Base-by-base conservation (phyloP, 2,329 filamentous ascomycete genomes). In the Diaporthe helianthi region DNA sequence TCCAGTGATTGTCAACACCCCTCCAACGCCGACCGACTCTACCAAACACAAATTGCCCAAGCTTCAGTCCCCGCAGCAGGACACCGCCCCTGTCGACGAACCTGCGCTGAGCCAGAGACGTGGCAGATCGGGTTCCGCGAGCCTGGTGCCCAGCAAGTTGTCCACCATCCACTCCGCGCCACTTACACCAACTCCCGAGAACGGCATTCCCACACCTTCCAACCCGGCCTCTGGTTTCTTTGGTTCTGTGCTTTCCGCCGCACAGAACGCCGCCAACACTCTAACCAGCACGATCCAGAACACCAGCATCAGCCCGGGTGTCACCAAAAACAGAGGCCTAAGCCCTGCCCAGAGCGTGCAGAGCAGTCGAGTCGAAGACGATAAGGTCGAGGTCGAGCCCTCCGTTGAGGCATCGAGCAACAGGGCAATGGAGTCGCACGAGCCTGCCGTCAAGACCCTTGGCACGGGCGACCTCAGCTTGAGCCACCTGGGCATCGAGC, bases 401-500 rank as follows among this genome's bases (percentile, higher is more conserved):
- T 78, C 81, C 15, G 76, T 79, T 12, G 81, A 80, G 13, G 80
- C 81, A 13, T 68, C 76, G n/a, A 79, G 81, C 29, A 77, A 80
- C 63, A 77, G 75, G 63, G 79, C 74, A 67, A 83, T 82, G 78
- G 84, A 84, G 68, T 86, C 86, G 71, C 92, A 89, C 75, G 90
- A 93, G 73, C 88, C 90, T 15, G 94, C 96, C 1, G 87, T 98
- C 2, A 93, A 95, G 76, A 98, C 96, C 0, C 84, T 99, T 61
- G 96, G 96, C 15, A 89, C 89, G 75, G 96, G 96, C 6, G 93
- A 98, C 76, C 83, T 99, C 58, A 97, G 93, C 78, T 86, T 98
- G 68, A 94, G 93, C 75, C 93, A 97, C 76, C 84, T 98, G 51
- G 95, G 95, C 41, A 92, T 98, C 67, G 90, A 93, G 61, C 76